phyloP scores from a whole-genome alignment of 1,284 basidiomycete species.

The Cryptococcus sp. region DNA sequence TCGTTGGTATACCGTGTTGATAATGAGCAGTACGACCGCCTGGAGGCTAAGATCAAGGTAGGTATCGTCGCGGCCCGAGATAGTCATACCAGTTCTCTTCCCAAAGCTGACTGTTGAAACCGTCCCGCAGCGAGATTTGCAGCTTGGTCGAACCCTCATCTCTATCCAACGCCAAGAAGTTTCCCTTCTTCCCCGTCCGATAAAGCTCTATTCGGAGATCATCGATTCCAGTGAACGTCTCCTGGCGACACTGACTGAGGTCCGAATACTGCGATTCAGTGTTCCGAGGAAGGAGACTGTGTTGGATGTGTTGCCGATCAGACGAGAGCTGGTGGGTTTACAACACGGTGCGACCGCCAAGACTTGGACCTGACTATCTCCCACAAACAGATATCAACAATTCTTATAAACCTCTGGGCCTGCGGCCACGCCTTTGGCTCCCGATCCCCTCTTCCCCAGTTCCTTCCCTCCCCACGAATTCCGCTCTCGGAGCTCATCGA shows the following conservation, averaged over 20 bases:
- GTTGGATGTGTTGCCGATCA: constrained; percentile 51
- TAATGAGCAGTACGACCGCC: constrained; percentile 31
- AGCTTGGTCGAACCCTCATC: constrained; percentile 35
- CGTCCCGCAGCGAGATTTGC: constrained; percentile 26
- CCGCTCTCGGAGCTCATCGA: constrained; percentile 45
- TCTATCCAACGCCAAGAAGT: constrained; percentile 49
- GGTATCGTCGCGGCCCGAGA: constrained; percentile 2
- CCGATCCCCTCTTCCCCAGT: constrained; percentile 52
- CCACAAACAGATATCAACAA: constrained; percentile 38
- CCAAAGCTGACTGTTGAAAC: neutral
- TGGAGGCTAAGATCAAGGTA: constrained; percentile 34
- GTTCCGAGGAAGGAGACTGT: constrained; percentile 49
- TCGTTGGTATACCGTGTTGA: constrained; percentile 42
- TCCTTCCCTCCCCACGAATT: constrained; percentile 49
- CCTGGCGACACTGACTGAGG: constrained; percentile 47
- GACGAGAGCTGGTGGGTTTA: constrained; percentile 50
- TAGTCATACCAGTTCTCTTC: neutral
- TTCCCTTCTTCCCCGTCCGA: constrained; percentile 52
- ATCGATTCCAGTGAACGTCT: constrained; percentile 48
- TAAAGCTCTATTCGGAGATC: constrained; percentile 47
- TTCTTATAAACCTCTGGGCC: constrained; percentile 52
- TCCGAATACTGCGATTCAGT: constrained; percentile 49
- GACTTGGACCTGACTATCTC: neutral
- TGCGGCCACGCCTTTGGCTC: constrained; percentile 51
- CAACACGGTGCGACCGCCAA: neutral